Percentiles rank a stretch among this genome's conserved stretches.
Conservation (phyloP, 331 rosid species). For the Telfairia occidentalis region DNA sequence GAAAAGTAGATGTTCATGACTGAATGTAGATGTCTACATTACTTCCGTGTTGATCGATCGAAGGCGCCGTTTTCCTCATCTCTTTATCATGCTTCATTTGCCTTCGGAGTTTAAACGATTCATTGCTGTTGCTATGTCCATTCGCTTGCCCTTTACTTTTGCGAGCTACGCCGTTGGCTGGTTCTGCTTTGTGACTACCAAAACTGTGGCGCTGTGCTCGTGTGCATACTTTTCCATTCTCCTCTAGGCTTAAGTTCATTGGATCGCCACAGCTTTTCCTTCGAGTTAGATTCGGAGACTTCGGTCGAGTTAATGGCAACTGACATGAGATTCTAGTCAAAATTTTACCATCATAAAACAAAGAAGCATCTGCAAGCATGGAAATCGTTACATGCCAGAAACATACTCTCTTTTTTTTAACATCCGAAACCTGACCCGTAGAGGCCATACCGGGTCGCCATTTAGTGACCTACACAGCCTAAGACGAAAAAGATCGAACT, state of each 20-base stretch:
- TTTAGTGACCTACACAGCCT: neutral
- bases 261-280: slow-evolving; percentile 87
- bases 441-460: neutral
- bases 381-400: neutral
- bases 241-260: slow-evolving; percentile 19
- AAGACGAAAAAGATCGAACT: neutral
- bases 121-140: slow-evolving; percentile 26
- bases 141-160: slow-evolving; percentile 26
- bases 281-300: slow-evolving; percentile 74
- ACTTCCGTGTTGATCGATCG: slow-evolving; percentile 30
- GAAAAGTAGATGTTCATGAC: slow-evolving; percentile 28
- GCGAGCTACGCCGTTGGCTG: slow-evolving; percentile 13
- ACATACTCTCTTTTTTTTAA: neutral
- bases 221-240: slow-evolving; percentile 21
- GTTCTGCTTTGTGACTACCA: slow-evolving; percentile 26
- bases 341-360: slow-evolving; percentile 11
- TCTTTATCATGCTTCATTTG: slow-evolving; percentile 34
- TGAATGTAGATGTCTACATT: slow-evolving; percentile 51
- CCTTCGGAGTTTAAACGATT: slow-evolving; percentile 32
- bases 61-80: slow-evolving; percentile 25
- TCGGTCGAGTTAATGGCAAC: slow-evolving; percentile 80
- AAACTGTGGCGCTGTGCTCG: slow-evolving; percentile 51
- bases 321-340: slow-evolving; percentile 16
- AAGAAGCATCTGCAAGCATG: neutral
- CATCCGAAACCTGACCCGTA: neutral